A percentile compares a stretch with the other conserved stretches of the same genome.
Conservation (phyloP, 768 basidiomycete genomes). For the Lactarius pseudohatsudake region DNA sequence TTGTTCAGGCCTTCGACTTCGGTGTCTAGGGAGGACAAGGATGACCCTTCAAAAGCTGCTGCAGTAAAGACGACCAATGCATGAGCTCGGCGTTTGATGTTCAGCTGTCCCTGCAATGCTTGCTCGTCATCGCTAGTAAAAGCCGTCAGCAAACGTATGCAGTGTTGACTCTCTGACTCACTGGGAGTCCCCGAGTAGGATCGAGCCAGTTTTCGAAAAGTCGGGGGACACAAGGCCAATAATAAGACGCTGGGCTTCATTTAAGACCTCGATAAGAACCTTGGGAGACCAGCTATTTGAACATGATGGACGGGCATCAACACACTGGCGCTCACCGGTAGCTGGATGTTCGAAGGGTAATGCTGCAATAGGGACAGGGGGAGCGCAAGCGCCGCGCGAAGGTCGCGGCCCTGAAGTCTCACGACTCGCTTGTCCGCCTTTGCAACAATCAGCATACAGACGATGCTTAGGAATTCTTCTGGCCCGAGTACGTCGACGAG, state of each 20-base stretch:
- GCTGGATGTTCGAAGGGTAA: slow-evolving; percentile 46
- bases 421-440: slow-evolving; percentile 68
- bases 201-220: slow-evolving; percentile 34
- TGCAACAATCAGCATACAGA: slow-evolving; percentile 84
- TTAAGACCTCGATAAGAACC: slow-evolving; percentile 63
- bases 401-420: slow-evolving; percentile 61
- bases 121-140: slow-evolving; percentile 59
- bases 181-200: slow-evolving; percentile 59
- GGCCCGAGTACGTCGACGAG: slow-evolving; percentile 81
- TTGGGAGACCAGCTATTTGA: slow-evolving; percentile 33
- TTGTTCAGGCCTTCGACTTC: slow-evolving; percentile 38
- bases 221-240: slow-evolving; percentile 43
- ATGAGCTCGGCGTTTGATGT: slow-evolving; percentile 60
- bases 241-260: slow-evolving; percentile 63
- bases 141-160: slow-evolving; percentile 5
- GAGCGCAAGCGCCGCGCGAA: slow-evolving; percentile 56
- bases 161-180: slow-evolving; percentile 37
- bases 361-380: slow-evolving; percentile 67
- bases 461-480: slow-evolving; percentile 74
- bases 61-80: slow-evolving; percentile 67
- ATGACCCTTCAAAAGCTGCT: slow-evolving; percentile 44
- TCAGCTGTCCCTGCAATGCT: slow-evolving; percentile 42
- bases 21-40: slow-evolving; percentile 28
- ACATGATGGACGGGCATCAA: neutral
- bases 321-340: slow-evolving; percentile 45